phyloP scores from a whole-genome alignment of 2,329 filamentous ascomycete genomes.

The Aphanoascus verrucosus region DNA sequence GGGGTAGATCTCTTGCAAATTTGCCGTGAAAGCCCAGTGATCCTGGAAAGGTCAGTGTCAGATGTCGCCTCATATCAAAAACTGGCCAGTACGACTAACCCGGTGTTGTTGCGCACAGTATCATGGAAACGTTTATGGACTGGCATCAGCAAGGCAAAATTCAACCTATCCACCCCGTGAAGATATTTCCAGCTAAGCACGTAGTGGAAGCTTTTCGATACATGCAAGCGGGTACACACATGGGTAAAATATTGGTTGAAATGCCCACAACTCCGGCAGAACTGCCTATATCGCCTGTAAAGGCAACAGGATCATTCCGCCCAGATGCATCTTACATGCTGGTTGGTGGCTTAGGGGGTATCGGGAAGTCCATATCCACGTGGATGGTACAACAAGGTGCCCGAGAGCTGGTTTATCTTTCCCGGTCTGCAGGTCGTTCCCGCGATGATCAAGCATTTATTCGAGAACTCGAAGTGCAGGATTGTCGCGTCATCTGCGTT shows the following conservation, averaged over 20 bases:
- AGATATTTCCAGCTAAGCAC: constrained; percentile 20
- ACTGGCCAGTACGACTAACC: too few species aligned
- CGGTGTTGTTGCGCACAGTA: too few species aligned
- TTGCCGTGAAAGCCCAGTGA: not conserved
- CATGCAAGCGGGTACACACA: constrained; percentile 26
- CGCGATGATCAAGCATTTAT: constrained; percentile 16
- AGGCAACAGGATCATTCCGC: not conserved
- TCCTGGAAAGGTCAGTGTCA: not conserved
- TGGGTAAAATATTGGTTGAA: constrained; percentile 31
- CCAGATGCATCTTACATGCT: constrained; percentile 4
- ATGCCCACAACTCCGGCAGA: not conserved
- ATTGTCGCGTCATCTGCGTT: constrained; percentile 11
- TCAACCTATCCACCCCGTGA: constrained; percentile 23
- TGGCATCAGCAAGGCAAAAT: constrained; percentile 15
- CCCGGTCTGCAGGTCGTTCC: constrained; percentile 16
- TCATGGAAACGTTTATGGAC: not conserved
- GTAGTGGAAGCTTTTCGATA: constrained; percentile 22
- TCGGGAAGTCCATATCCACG: constrained; percentile 6
- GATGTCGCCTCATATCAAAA: not conserved
- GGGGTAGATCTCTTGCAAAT: constrained; percentile 14
- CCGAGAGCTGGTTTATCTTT: constrained; percentile 24
- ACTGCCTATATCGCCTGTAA: not conserved
- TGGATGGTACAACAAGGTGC: constrained; percentile 19
- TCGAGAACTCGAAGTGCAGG: constrained; percentile 13
- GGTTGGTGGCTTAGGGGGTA: constrained; percentile 8